Conservation (phyloP, 2,329 filamentous ascomycete genomes). For the Rhynchosporium graminicola region DNA sequence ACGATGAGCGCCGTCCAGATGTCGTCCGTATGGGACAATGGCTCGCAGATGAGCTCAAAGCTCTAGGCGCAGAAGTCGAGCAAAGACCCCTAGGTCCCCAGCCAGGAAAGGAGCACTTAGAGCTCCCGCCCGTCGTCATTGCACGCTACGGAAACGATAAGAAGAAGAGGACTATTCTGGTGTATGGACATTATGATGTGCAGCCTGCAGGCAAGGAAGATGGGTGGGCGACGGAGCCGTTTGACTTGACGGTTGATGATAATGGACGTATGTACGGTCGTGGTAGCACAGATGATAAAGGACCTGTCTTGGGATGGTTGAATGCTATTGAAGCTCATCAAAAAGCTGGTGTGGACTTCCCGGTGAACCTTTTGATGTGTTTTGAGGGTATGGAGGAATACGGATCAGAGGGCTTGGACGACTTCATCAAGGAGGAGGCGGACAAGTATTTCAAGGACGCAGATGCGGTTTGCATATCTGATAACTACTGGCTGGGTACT, state of each 20-base stretch:
- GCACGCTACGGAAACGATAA: constrained; percentile 90
- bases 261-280: constrained; percentile 96
- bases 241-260: constrained; percentile 81
- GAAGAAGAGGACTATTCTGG: constrained; percentile 90
- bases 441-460: constrained; percentile 94
- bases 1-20: constrained; percentile 84
- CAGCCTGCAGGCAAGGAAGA: constrained; percentile 92
- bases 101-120: constrained; percentile 84
- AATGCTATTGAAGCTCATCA: constrained; percentile 98
- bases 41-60: constrained; percentile 78
- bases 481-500: constrained; percentile 99
- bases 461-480: constrained; percentile 96
- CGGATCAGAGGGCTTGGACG: constrained; percentile 92
- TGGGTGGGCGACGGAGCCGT: constrained; percentile 94
- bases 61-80: constrained; percentile 84
- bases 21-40: constrained; percentile 96
- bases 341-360: constrained; percentile 90
- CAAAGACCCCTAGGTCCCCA: constrained; percentile 87
- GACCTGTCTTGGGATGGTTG: constrained; percentile 93
- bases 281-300: constrained; percentile 96
- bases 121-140: constrained; percentile 89
- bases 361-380: constrained; percentile 98
- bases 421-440: constrained; percentile 87
- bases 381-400: constrained; percentile 99
- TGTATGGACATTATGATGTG: constrained; percentile 98